Evolutionary conservation across 2,329 filamentous ascomycete species (phyloP).

Genomic region (Epichloe hybrida): DNA sequence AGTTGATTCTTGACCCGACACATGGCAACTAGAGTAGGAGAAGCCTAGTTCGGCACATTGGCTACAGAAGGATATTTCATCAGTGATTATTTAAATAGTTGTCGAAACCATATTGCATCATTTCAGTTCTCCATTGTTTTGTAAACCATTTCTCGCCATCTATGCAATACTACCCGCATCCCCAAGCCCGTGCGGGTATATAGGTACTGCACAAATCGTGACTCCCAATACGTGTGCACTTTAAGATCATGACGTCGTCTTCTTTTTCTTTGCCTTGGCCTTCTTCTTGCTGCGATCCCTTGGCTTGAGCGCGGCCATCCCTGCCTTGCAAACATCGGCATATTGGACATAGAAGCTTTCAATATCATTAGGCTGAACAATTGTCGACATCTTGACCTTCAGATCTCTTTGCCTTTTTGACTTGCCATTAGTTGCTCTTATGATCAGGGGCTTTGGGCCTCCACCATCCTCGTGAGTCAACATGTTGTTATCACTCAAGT

Average conservation of each 20-base stretch:
- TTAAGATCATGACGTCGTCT: slow-evolving; percentile 27
- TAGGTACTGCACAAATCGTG: neutral
- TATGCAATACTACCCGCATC: neutral
- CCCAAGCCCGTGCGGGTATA: neutral
- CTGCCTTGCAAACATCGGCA: slow-evolving; percentile 78
- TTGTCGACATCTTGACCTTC: slow-evolving; percentile 66
- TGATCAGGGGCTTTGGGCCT: slow-evolving; percentile 55
- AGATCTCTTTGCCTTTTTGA: slow-evolving; percentile 37
- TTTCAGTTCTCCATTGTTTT: too few relatives aligned
- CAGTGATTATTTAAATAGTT: too few relatives aligned
- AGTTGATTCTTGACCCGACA: too few relatives aligned
- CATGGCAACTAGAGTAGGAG: too few relatives aligned
- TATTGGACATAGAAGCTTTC: slow-evolving; percentile 75
- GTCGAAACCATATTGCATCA: too few relatives aligned
- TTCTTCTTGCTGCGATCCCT: slow-evolving; percentile 80
- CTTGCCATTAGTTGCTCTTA: slow-evolving; percentile 76
- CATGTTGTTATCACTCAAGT: slow-evolving; percentile 26
- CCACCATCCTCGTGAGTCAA: slow-evolving; percentile 47
- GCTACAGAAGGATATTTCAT: too few relatives aligned
- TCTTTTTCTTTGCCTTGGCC: slow-evolving; percentile 64
- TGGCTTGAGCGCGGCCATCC: slow-evolving; percentile 85
- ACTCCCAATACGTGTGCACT: slow-evolving; percentile 26
- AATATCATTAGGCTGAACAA: slow-evolving; percentile 63
- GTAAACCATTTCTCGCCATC: neutral
- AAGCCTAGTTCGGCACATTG: too few relatives aligned